phyloP scores from a whole-genome alignment of 345 rosid genomes.

The Microthlaspi erraticum region DNA sequence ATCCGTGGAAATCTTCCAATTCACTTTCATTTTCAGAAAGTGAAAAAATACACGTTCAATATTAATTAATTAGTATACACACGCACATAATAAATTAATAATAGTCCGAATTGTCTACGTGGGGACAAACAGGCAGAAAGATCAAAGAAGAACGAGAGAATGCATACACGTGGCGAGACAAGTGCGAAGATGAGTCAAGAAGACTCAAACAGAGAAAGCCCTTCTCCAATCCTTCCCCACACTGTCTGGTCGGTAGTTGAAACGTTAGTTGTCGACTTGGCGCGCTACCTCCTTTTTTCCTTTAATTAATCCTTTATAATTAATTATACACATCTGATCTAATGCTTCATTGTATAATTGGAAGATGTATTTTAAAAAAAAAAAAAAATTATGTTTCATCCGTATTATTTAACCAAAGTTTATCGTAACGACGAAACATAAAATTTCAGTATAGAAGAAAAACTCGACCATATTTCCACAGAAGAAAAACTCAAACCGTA shows the following conservation, averaged over 20 bases:
- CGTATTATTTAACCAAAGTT: too few species aligned
- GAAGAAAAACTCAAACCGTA: too few species aligned
- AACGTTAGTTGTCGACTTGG: slow-evolving; percentile 44
- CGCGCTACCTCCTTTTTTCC: slow-evolving; percentile 3
- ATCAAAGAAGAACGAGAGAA: background rate
- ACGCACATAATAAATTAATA: background rate
- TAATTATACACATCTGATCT: too few species aligned
- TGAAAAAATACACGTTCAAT: background rate
- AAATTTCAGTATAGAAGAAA: too few species aligned
- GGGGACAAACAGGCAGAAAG: slow-evolving; percentile 34
- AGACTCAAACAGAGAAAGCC: slow-evolving; percentile 10
- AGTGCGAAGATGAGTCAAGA: slow-evolving; percentile 33
- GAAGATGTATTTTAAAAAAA: too few species aligned
- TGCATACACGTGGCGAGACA: slow-evolving; percentile 35
- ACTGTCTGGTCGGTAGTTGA: slow-evolving; percentile 45
- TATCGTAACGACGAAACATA: too few species aligned
- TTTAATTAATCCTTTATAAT: background rate
- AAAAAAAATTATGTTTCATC: too few species aligned
- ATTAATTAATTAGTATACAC: background rate
- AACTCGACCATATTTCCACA: too few species aligned
- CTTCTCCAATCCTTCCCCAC: slow-evolving; percentile 14
- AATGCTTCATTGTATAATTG: too few species aligned
- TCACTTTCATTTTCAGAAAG: background rate
- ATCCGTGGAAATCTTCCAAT: background rate
- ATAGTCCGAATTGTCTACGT: slow-evolving; percentile 35